phyloP scores from a whole-genome alignment of 257 asterid genomes.

The Forsythia suspensa region DNA sequence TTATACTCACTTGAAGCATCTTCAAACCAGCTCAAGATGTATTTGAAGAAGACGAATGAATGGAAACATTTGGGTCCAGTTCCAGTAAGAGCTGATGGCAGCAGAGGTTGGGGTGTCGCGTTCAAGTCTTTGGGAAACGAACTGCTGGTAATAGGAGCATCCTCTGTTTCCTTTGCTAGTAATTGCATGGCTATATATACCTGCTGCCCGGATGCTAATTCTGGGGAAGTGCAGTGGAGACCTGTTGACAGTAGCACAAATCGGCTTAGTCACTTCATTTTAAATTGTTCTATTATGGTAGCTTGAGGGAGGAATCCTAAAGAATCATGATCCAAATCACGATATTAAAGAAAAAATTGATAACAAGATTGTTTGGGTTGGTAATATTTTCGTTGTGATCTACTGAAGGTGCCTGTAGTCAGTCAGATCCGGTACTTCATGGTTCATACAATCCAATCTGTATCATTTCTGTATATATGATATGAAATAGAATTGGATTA shows the following conservation, averaged over 20 bases:
- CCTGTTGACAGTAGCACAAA: constrained; percentile 53
- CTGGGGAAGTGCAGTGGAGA: constrained; percentile 50
- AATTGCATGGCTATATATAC: constrained; percentile 63
- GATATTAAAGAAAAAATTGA: no score
- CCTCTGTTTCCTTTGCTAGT: constrained; percentile 22
- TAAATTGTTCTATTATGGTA: constrained; percentile 74
- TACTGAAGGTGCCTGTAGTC: no score
- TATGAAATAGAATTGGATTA: background rate
- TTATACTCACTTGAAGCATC: constrained; percentile 67
- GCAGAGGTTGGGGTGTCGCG: constrained; percentile 81
- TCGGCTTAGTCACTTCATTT: constrained; percentile 62
- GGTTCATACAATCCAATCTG: no score
- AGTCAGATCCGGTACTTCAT: no score
- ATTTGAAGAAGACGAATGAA: constrained; percentile 53
- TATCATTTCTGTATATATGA: background rate
- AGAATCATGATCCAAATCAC: background rate
- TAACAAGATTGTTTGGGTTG: no score
- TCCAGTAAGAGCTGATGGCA: constrained; percentile 66
- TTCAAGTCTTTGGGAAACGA: constrained; percentile 71
- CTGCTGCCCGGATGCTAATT: constrained; percentile 52
- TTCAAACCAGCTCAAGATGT: constrained; percentile 65
- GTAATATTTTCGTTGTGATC: no score
- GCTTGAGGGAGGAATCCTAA: constrained; percentile 38
- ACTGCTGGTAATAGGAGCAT: constrained; percentile 65
- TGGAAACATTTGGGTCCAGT: constrained; percentile 72